Evolutionary conservation across 768 basidiomycete genomes (phyloP), one percentile per base, ranked within the genome.

Genomic region (Sarcodon sp.): DNA sequence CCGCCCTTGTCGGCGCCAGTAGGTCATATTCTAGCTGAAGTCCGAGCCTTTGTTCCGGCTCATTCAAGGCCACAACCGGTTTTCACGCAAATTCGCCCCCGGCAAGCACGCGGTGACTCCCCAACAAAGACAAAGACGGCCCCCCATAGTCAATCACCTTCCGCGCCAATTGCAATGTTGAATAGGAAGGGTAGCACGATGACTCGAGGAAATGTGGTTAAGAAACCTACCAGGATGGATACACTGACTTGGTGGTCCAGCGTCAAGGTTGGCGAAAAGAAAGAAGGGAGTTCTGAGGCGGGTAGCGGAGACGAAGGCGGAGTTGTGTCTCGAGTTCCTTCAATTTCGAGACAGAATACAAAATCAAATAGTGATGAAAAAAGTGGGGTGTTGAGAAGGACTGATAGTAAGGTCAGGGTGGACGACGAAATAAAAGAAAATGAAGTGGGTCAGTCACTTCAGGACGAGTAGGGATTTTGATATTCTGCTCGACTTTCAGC

Each of bases 241-340:
- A 69, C 79, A 5, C 65, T 83, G 36, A 70, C 76, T 2, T 90
- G 88, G 87, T 58, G 88, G 46, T 72, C 80, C 11, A 83, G 72
- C 52, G 80, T 89, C 45, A 83, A 78, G 52, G 78, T 83, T n/a
- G 72, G 75, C 7, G 68, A 68, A 32, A 59, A 61, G 53, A 61
- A 76, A 46, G 75, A 77, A 7, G 76, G 74, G 45, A 82, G 77
- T 51, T 73, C 75, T 4, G 72, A 78, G 12, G 68, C 68, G 3
- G 70, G 71, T 10, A 79, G 77, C 50, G 70, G 67, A 5, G 64
- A 55, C 6, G 70, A 72, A 11, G 68, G 75, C 52, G 69, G 66
- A n/a, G 66, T 64, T 7, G 66, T 63, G 3, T 75, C 73, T 36
- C 66, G 75, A 45, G 51, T 72, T 37, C 70, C 69, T 15, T 77